These are phyloP conservation scores for Cercospora sesami DNA, from an alignment of 2,329 filamentous ascomycete species.

Conservation along the genomic window DNA sequence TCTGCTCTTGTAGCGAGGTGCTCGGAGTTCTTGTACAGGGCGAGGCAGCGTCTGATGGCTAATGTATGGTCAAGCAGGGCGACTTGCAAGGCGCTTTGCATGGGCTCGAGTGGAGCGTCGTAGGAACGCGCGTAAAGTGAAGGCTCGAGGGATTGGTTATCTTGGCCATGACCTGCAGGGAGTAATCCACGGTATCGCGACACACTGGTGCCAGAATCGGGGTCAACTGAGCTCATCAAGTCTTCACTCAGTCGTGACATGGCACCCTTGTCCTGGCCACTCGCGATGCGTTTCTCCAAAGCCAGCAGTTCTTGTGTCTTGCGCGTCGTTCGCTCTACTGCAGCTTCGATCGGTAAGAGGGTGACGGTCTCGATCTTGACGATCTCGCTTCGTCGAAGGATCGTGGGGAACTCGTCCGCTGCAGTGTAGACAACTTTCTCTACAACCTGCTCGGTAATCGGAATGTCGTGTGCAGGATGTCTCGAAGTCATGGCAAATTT, in stretches of 20 bases:
- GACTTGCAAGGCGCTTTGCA: constrained; percentile 79
- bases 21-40: constrained; percentile 62
- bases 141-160: constrained; percentile 41
- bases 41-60: constrained; percentile 77
- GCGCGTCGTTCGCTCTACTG: constrained; percentile 81
- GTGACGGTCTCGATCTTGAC: constrained; percentile 65
- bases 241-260: constrained; percentile 71
- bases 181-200: constrained; percentile 75
- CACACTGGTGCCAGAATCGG: constrained; percentile 72
- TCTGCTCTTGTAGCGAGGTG: constrained; percentile 51
- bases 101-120: constrained; percentile 50
- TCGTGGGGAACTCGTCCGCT: constrained; percentile 84
- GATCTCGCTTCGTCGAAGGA: constrained; percentile 84
- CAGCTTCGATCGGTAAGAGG: constrained; percentile 78
- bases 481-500: constrained; percentile 76
- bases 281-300: constrained; percentile 68
- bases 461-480: constrained; percentile 63
- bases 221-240: constrained; percentile 73
- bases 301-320: constrained; percentile 83
- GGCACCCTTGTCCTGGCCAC: constrained; percentile 61
- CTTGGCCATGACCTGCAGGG: constrained; percentile 48
- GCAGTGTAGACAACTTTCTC: constrained; percentile 85
- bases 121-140: constrained; percentile 32
- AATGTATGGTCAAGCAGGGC: constrained; percentile 87
- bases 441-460: constrained; percentile 68